phyloP scores from a whole-genome alignment of 352 stramenopile genomes.

The Ophiocytium majus region DNA sequence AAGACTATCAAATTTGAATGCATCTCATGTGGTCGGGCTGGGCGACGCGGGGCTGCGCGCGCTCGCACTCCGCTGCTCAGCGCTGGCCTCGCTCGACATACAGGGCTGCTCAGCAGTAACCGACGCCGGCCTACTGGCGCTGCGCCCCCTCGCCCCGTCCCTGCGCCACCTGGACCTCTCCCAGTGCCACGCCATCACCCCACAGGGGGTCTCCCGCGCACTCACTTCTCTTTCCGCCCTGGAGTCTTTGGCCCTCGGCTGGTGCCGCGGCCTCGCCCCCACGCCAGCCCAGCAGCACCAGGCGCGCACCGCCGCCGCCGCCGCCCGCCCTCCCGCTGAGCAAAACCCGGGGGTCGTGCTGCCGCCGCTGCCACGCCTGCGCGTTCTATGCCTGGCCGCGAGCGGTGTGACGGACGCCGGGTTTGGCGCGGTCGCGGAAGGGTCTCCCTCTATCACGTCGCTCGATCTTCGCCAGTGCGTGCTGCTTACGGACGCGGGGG shows the following conservation, averaged over 20 bases:
- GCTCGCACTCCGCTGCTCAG: not conserved
- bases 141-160: not conserved
- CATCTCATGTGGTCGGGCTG: not conserved
- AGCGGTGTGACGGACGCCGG: too few species aligned
- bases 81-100: not conserved
- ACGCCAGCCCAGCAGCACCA: not conserved
- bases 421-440: too few species aligned
- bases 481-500: too few species aligned
- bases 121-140: not conserved
- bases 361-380: too few species aligned
- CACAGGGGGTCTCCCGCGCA: not conserved
- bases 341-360: too few species aligned
- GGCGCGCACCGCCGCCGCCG: too few species aligned
- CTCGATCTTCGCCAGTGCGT: too few species aligned
- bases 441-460: too few species aligned
- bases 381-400: too few species aligned
- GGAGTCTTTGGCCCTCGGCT: not conserved
- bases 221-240: not conserved
- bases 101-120: not conserved
- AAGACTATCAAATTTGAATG: not conserved
- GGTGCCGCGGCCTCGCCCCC: not conserved
- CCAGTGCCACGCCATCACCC: slow-evolving; percentile 1
- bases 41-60: not conserved
- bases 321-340: too few species aligned
- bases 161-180: not conserved